Percentiles rank a stretch among this genome's conserved stretches.
These are phyloP conservation scores for Achlya hypogyna DNA, from an alignment of 352 stramenopile genomes.

Conservation along the genomic window DNA sequence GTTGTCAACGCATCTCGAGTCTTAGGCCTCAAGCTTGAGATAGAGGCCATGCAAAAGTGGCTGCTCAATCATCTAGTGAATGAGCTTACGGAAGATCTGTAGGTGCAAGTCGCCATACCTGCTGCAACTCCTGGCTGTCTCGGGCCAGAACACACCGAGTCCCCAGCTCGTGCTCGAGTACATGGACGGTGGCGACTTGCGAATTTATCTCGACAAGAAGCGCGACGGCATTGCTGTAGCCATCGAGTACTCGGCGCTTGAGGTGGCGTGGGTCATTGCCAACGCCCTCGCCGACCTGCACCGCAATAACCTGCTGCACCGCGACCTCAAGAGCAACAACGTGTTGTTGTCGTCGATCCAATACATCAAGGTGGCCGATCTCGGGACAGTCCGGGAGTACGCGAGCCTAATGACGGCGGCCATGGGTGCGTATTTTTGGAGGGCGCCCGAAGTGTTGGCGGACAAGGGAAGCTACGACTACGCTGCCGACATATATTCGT, in stretches of 20 bases:
- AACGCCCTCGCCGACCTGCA: neutral
- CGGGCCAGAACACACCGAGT: too few species aligned
- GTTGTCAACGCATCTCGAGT: too few species aligned
- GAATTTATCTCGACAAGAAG: neutral
- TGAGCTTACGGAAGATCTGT: too few species aligned
- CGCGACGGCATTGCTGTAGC: neutral
- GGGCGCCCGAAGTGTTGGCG: neutral
- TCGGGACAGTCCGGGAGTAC: neutral
- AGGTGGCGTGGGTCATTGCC: neutral
- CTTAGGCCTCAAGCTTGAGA: too few species aligned
- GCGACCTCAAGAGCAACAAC: neutral
- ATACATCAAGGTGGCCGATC: neutral
- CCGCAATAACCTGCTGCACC: neutral
- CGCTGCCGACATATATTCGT: neutral
- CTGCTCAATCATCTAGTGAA: too few species aligned
- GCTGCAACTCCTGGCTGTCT: too few species aligned
- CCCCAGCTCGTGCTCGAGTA: neutral
- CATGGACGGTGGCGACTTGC: neutral
- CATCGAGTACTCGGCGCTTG: neutral
- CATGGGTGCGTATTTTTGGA: neutral
- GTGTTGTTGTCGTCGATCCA: neutral
- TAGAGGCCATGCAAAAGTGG: too few species aligned
- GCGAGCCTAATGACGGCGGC: neutral
- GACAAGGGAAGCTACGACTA: neutral
- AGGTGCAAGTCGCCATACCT: too few species aligned